Evolutionary conservation across 2,329 filamentous ascomycete species (phyloP).

Genomic region (Sarocladium strictum): DNA sequence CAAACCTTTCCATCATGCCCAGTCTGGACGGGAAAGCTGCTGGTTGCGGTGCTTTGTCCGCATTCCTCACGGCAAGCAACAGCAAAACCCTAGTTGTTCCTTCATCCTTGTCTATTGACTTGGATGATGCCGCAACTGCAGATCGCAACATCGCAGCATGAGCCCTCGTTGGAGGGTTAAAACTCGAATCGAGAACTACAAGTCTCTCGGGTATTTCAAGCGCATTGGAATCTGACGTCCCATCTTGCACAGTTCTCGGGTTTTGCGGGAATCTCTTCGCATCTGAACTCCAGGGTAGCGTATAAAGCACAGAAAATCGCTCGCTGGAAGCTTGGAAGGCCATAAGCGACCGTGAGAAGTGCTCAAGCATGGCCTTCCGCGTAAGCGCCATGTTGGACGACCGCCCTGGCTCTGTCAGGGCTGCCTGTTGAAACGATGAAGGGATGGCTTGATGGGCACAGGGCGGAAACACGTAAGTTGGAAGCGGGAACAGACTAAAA

Average conservation of each 20-base stretch:
- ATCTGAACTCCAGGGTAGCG: constrained; percentile 21
- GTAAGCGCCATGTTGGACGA: not conserved
- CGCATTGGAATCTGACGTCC: not conserved
- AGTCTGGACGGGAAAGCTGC: constrained; percentile 63
- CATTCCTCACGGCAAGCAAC: constrained; percentile 58
- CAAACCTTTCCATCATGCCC: constrained; percentile 66
- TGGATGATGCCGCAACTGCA: constrained; percentile 28
- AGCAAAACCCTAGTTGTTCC: constrained; percentile 37
- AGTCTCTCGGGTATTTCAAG: constrained; percentile 24
- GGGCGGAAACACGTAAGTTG: no score
- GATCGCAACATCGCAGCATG: constrained; percentile 52
- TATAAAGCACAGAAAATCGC: constrained; percentile 40
- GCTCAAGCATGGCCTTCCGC: constrained; percentile 24
- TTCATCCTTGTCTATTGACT: constrained; percentile 10
- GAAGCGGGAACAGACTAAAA: no score
- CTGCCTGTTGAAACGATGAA: not conserved
- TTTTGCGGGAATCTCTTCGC: constrained; percentile 9
- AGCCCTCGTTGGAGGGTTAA: constrained; percentile 61
- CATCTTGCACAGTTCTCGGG: not conserved
- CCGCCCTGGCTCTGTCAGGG: not conserved
- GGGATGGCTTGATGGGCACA: no score
- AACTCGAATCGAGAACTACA: constrained; percentile 60
- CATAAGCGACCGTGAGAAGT: constrained; percentile 38
- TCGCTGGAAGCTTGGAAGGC: constrained; percentile 37
- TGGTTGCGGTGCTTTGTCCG: constrained; percentile 61